Base-by-base conservation (phyloP, 192 early-diverging fungal genomes). In the Linnemannia schmuckeri region DNA sequence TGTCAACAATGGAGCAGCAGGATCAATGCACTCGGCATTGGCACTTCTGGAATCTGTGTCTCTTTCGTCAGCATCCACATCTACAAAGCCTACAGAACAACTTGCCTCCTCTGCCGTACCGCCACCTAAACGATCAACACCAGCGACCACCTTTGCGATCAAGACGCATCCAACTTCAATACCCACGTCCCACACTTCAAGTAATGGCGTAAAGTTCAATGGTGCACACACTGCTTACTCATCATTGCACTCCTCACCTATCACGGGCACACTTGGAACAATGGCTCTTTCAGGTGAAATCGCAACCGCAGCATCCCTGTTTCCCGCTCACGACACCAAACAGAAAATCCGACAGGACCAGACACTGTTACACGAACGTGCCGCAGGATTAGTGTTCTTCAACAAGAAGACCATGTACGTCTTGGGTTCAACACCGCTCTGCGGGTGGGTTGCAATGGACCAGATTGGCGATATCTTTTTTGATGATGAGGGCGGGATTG, bases 311-410 rank as follows among this genome's bases (percentile, higher is more conserved):
- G 85, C 85, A 13, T 73, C 85, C 17, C 49, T 81, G 18, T 87
- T 87, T 15, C 85, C 85, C 35, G 85, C 85, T 3, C 85, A 87
- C 54, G 85, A 87, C 49, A 75, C 44, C 0, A 61, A 72, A 6
- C 85, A 87, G 40, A 81, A 71, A 66, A 18, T n/a, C 22, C 79
- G 85, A 18, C 85, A 87, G 68, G 80, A 81, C 49, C 70, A 75
- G 46, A 78, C 84, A 10, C 76, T 87, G 20, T 10, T 70, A 7
- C 68, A 72, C 49, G 85, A 88, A 70, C 77, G 80, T 4, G 82
- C 89, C 2, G 92, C 91, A 75, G 92, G 92, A 13, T 73, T 92
- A 10, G 78, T 93, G 10, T 90, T 93, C 38, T 93, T 91, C 82
- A 91, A 92, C 76, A 83, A 87, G 46, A 78, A 88, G 68, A 88